These are phyloP conservation scores for Fulvia fulva DNA, from an alignment of 2,329 filamentous ascomycete genomes.

Conservation along the genomic window DNA sequence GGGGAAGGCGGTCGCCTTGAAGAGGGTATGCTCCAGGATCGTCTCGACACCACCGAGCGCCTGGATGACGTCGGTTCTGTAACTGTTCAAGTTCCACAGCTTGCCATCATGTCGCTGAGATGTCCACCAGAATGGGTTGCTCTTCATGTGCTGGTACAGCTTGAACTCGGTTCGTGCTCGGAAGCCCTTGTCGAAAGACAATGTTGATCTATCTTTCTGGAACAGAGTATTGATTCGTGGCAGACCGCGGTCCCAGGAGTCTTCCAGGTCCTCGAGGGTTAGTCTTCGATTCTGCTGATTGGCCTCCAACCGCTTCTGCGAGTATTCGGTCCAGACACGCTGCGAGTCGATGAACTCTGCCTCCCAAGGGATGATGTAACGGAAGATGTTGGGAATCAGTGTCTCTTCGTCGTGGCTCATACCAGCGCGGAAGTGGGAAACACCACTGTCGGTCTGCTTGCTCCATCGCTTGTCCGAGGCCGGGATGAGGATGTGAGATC, in stretches of 20 bases:
- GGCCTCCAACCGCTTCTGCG: slow-evolving; percentile 92
- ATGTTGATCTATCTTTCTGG: slow-evolving; percentile 94
- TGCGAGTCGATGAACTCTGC: slow-evolving; percentile 99
- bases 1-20: slow-evolving; percentile 94
- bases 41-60: slow-evolving; percentile 95
- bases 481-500: slow-evolving; percentile 94
- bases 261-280: slow-evolving; percentile 92
- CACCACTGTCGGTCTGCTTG: slow-evolving; percentile 94
- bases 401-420: slow-evolving; percentile 99
- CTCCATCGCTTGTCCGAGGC: slow-evolving; percentile 98
- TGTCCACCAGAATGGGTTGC: slow-evolving; percentile 99
- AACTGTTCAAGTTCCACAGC: slow-evolving; percentile 81
- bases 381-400: slow-evolving; percentile 96
- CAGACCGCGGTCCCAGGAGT: slow-evolving; percentile 96
- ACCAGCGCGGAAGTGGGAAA: slow-evolving; percentile 93
- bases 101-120: slow-evolving; percentile 96
- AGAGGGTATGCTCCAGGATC: slow-evolving; percentile 73
- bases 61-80: slow-evolving; percentile 95
- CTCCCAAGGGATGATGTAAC: slow-evolving; percentile 99
- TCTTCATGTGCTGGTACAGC: slow-evolving; percentile 98
- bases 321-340: slow-evolving; percentile 98
- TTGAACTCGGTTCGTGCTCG: slow-evolving; percentile 94
- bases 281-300: slow-evolving; percentile 95
- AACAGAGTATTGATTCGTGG: slow-evolving; percentile 98
- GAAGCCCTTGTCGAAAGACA: slow-evolving; percentile 99